Conservation (phyloP, 2,329 filamentous ascomycete species). For the Fusarium sp. region DNA sequence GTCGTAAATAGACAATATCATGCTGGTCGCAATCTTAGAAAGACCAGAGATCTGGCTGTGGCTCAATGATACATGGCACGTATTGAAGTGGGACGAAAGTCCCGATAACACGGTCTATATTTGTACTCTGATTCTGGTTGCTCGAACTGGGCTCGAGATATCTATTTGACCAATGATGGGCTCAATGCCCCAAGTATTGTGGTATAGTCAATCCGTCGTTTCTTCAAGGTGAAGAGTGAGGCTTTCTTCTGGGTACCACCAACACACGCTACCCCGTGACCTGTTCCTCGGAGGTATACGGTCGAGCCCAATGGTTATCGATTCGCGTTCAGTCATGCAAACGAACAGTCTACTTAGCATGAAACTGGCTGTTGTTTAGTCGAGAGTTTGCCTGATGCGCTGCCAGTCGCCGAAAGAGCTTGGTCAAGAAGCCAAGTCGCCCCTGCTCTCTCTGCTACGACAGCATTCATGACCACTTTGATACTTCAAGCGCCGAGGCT, state of each 20-base stretch:
- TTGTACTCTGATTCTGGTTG: background rate
- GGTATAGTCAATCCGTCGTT: background rate
- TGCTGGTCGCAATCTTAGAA: background rate
- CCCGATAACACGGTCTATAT: background rate
- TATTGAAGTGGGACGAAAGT: background rate
- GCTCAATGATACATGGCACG: background rate
- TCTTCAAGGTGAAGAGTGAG: background rate
- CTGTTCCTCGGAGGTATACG: background rate
- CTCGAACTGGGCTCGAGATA: background rate
- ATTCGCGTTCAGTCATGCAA: background rate
- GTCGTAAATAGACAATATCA: background rate
- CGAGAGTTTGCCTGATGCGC: background rate
- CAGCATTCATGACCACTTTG: background rate
- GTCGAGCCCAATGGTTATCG: background rate
- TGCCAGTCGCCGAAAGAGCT: background rate
- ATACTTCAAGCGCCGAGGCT: background rate
- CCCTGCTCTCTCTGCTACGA: background rate
- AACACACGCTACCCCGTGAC: background rate
- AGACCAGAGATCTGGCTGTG: background rate
- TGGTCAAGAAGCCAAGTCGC: background rate
- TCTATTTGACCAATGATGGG: background rate
- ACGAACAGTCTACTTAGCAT: background rate
- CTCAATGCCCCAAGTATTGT: background rate
- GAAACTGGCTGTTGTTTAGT: background rate
- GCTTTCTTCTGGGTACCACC: background rate